phyloP scores from a whole-genome alignment of 1,284 basidiomycete genomes.

The Violaceomyces palustris region DNA sequence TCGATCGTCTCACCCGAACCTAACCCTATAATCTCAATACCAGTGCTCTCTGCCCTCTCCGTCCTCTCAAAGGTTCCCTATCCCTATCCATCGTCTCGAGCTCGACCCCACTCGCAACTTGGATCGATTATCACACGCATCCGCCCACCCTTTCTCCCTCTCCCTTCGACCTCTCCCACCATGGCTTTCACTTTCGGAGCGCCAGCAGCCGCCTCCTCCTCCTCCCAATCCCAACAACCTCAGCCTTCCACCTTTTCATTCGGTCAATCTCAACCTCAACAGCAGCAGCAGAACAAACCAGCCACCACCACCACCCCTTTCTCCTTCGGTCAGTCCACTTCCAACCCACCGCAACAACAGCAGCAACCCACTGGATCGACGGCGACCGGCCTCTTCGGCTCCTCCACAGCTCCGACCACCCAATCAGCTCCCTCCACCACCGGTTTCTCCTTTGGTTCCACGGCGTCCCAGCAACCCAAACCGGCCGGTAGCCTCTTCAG shows the following conservation, averaged over 20 bases:
- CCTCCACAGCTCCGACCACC: too few relatives aligned
- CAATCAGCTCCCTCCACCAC: slow-evolving; percentile 6
- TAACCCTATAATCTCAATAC: too few relatives aligned
- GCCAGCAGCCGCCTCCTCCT: slow-evolving; percentile 14
- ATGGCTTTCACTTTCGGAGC: slow-evolving; percentile 48
- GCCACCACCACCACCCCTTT: slow-evolving; percentile 12
- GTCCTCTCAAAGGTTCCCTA: too few relatives aligned
- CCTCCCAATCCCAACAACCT: slow-evolving; percentile 4
- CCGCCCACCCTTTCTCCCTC: too few relatives aligned
- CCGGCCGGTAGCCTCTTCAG: background rate
- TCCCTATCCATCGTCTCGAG: too few relatives aligned
- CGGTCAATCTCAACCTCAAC: slow-evolving; percentile 20
- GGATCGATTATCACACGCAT: too few relatives aligned
- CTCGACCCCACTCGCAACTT: too few relatives aligned
- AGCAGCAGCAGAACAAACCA: slow-evolving; percentile 27
- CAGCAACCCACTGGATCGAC: too few relatives aligned
- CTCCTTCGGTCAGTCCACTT: slow-evolving; percentile 28
- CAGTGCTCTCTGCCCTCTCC: too few relatives aligned
- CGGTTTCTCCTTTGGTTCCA: slow-evolving; percentile 34
- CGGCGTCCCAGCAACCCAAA: slow-evolving; percentile 11
- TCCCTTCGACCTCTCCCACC: background rate
- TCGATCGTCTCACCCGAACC: too few relatives aligned
- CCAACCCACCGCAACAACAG: slow-evolving; percentile 8
- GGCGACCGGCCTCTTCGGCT: too few relatives aligned
- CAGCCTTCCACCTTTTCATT: slow-evolving; percentile 31